These are phyloP conservation scores for Syncephalastrum contaminatum DNA, from an alignment of 371 early-diverging fungal genomes.

Conservation along the genomic window DNA sequence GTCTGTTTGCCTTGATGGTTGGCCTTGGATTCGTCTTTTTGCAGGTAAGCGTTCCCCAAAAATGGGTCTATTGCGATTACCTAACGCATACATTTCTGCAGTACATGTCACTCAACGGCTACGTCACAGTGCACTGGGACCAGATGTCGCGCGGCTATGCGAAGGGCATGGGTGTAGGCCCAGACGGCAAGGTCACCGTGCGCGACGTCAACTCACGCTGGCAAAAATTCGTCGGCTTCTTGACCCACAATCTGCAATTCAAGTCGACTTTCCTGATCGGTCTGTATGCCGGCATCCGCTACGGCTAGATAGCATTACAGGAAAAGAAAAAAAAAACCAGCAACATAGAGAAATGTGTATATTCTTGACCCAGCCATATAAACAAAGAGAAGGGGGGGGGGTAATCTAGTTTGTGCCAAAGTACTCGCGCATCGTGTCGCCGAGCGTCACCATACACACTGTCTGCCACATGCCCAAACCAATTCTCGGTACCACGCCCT, in stretches of 20 bases:
- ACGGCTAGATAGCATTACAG: slow-evolving; percentile 33
- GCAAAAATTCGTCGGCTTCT: slow-evolving; percentile 39
- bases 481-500: slow-evolving; percentile 90
- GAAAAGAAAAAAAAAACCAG: neutral
- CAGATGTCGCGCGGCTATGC: slow-evolving; percentile 43
- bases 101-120: slow-evolving; percentile 52
- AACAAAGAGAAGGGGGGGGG: neutral
- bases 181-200: slow-evolving; percentile 51
- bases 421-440: slow-evolving; percentile 47
- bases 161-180: slow-evolving; percentile 40
- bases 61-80: neutral
- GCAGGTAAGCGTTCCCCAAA: slow-evolving; percentile 25
- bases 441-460: slow-evolving; percentile 95
- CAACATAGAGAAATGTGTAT: neutral
- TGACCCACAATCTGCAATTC: slow-evolving; percentile 62
- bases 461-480: slow-evolving; percentile 94
- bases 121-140: slow-evolving; percentile 57
- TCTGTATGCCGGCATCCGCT: slow-evolving; percentile 50
- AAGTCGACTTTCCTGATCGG: slow-evolving; percentile 57
- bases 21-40: slow-evolving; percentile 46
- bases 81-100: slow-evolving; percentile 12
- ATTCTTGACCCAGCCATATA: no score
- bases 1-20: slow-evolving; percentile 35
- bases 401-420: slow-evolving; percentile 11
- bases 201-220: slow-evolving; percentile 43